Evolutionary conservation across 495 filamentous ascomycete species (phyloP).

Genomic region (Aspergillus avenaceus): DNA sequence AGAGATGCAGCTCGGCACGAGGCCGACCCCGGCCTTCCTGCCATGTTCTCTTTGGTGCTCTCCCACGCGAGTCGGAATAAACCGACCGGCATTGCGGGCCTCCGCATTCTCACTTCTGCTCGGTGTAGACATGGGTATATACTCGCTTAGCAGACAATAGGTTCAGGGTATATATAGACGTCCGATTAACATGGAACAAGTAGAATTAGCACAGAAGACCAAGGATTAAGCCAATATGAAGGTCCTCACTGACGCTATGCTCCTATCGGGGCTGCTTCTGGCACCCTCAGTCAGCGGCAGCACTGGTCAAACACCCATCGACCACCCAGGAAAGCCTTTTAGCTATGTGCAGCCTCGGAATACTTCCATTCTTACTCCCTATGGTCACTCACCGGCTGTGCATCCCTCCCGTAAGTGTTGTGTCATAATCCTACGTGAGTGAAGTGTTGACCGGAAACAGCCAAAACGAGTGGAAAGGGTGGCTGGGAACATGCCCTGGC

Average conservation of each 20-base stretch:
- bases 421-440: too few species aligned
- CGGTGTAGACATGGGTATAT: too few species aligned
- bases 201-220: not conserved
- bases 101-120: too few species aligned
- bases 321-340: conserved; percentile 6
- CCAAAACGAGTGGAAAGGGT: conserved; percentile 35
- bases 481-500: conserved; percentile 68
- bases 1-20: not conserved
- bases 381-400: conserved; percentile 20
- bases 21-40: not conserved
- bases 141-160: not conserved
- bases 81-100: too few species aligned
- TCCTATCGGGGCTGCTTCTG: not conserved
- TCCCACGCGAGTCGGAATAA: too few species aligned
- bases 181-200: too few species aligned
- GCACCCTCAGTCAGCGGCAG: not conserved
- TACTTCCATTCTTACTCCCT: conserved; percentile 19
- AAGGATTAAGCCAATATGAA: not conserved
- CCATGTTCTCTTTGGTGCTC: too few species aligned
- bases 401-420: conserved; percentile 22
- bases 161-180: not conserved
- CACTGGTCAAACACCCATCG: not conserved
- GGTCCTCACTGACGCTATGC: not conserved
- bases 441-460: too few species aligned
- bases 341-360: conserved; percentile 23